Conservation (phyloP, 768 basidiomycete species). For the Hericium coralloides region DNA sequence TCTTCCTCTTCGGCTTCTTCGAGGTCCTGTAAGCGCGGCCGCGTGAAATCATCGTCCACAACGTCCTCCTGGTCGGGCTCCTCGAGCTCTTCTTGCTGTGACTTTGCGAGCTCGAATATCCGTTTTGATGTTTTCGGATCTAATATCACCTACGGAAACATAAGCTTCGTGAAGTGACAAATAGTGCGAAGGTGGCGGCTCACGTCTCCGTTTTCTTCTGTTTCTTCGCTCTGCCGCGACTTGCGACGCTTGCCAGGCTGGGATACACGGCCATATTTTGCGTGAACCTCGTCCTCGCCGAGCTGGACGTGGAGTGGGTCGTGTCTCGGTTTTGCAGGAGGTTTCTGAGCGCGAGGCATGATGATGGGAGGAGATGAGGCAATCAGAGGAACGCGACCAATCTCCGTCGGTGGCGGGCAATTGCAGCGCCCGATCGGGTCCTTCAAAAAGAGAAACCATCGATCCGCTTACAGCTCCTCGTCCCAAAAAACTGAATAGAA, state of each 20-base stretch:
- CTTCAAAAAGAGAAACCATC: not conserved
- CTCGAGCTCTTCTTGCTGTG: slow-evolving; percentile 87
- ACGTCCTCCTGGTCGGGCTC: slow-evolving; percentile 33
- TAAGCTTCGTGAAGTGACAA: not conserved
- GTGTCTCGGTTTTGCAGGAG: slow-evolving; percentile 55
- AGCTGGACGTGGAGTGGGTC: slow-evolving; percentile 86
- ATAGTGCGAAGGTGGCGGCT: slow-evolving; percentile 1
- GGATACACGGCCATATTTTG: slow-evolving; percentile 72
- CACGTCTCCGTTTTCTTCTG: slow-evolving; percentile 39
- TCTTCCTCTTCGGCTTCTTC: slow-evolving; percentile 42
- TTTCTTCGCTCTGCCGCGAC: slow-evolving; percentile 35
- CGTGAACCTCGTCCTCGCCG: slow-evolving; percentile 63
- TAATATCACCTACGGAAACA: slow-evolving; percentile 44
- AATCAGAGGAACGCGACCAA: slow-evolving; percentile 2
- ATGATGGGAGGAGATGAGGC: not conserved
- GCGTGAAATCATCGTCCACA: slow-evolving; percentile 19
- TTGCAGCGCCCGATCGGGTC: too few relatives aligned
- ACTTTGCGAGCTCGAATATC: slow-evolving; percentile 87
- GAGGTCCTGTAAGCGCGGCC: slow-evolving; percentile 16
- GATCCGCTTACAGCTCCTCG: not conserved
- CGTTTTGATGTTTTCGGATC: slow-evolving; percentile 77
- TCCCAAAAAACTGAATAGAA: not conserved
- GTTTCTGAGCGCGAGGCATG: slow-evolving; percentile 61
- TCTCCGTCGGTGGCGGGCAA: too few relatives aligned
- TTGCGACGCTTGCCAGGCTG: slow-evolving; percentile 71